A percentile compares a stretch with the other conserved stretches of the same genome.
Conservation (phyloP, 805 yeast genomes). For the Metschnikowia kunwiensis region DNA sequence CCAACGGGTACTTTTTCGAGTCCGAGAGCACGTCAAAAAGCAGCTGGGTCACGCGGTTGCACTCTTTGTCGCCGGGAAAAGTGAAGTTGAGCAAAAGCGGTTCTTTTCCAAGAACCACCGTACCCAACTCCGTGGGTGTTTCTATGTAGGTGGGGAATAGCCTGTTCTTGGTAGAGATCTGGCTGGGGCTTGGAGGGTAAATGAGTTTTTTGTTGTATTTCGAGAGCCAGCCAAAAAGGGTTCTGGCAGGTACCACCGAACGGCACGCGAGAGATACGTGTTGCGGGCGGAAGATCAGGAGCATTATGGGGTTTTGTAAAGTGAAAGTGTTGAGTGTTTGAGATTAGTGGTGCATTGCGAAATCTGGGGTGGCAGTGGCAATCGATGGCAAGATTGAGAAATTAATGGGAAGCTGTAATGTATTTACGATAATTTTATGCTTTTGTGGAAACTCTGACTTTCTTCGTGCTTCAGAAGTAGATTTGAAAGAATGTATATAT, state of each 20-base stretch:
- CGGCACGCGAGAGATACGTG: conserved; percentile 10
- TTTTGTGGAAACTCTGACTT: too few species aligned
- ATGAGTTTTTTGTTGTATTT: conserved; percentile 24
- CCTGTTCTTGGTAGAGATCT: conserved; percentile 39
- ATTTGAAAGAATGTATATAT: too few species aligned
- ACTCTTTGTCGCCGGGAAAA: conserved; percentile 56
- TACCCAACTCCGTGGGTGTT: conserved; percentile 57
- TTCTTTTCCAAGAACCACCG: conserved; percentile 47
- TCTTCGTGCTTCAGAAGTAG: too few species aligned
- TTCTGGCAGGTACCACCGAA: conserved; percentile 10
- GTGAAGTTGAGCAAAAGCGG: conserved; percentile 76
- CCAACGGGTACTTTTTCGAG: conserved; percentile 25
- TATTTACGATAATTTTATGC: too few species aligned
- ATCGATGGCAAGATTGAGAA: too few species aligned
- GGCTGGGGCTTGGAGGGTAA: conserved; percentile 40
- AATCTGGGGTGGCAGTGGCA: too few species aligned
- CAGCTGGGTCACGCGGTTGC: conserved; percentile 61
- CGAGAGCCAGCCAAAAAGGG: conserved; percentile 18
- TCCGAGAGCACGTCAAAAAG: conserved; percentile 42
- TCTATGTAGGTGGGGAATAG: conserved; percentile 44
- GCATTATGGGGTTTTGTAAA: conserved; percentile 5
- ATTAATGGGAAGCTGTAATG: too few species aligned
- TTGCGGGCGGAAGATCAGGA: conserved; percentile 9
- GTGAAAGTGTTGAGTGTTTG: neutral
- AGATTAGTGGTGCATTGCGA: neutral